Percentiles rank a stretch among this genome's conserved stretches.
Evolutionary conservation across 2,329 filamentous ascomycete species (phyloP).

Genomic region (Aspergillus neoniger): DNA sequence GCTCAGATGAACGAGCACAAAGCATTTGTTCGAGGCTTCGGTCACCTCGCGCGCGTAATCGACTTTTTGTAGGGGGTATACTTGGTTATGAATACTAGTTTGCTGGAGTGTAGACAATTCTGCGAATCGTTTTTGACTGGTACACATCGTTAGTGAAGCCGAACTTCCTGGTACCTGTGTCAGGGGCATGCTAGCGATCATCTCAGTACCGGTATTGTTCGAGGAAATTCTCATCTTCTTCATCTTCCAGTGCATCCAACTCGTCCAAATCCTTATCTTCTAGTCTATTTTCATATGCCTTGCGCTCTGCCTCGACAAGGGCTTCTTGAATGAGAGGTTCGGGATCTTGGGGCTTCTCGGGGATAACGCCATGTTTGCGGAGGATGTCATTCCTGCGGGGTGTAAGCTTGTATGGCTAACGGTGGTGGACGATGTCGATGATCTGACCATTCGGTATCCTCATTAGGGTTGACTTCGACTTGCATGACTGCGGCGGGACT

Average conservation of each 20-base stretch:
- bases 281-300: constrained; percentile 88
- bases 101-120: constrained; percentile 76
- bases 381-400: constrained; percentile 91
- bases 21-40: constrained; percentile 73
- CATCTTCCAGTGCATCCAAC: constrained; percentile 88
- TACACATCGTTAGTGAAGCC: not conserved
- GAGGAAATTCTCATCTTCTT: constrained; percentile 91
- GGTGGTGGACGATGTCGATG: constrained; percentile 13
- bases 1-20: constrained; percentile 76
- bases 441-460: constrained; percentile 89
- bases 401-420: constrained; percentile 17
- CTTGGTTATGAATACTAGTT: constrained; percentile 80
- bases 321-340: constrained; percentile 97
- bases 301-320: constrained; percentile 74
- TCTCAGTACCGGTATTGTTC: constrained; percentile 69
- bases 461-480: constrained; percentile 92
- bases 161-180: not conserved
- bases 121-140: constrained; percentile 74
- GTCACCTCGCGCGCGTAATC: constrained; percentile 92
- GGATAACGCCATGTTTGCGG: constrained; percentile 92
- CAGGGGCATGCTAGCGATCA: not conserved
- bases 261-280: constrained; percentile 95
- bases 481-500: constrained; percentile 46
- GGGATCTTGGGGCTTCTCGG: constrained; percentile 94
- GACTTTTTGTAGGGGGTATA: constrained; percentile 91